Base-by-base conservation (phyloP, 306 rosid genomes). In the Notholithocarpus densiflorus region DNA sequence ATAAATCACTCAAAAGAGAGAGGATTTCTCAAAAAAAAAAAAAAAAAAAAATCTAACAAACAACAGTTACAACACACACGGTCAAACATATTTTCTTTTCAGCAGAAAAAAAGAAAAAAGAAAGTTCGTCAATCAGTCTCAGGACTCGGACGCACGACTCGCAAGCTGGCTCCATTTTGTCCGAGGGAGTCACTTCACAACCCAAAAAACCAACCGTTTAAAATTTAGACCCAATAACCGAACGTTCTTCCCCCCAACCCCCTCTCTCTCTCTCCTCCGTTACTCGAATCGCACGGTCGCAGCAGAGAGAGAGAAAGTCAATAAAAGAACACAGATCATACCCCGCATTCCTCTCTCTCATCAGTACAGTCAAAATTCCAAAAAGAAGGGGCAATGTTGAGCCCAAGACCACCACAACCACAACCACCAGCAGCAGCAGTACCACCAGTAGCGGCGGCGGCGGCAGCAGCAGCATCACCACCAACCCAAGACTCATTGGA, bases 401-500 rank as follows among this genome's bases (percentile, higher is more conserved):
- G 74, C 77, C 86, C 88, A 1, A 75, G 82, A 71, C 54, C 80
- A 19, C 2, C 85, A 10, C 2, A 84, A 20, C 48, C 27, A 5
- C 12, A 77, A 21, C 24, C 64, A 2, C 5, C 31, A 13, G 0
- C 40, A 27, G 26, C 71, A 61, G 53, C 53, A 17, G 52, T 73
- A 4, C 72, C 56, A 15, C 1, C 74, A 19, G 45, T 8, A 40
- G 45, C 45, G 3, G 45, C 11, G 45, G 45, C 79, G 24, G 26
- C 64, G 0, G 4, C 29, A 12, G 54, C 71, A 61, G 52, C 17
- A 17, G 27, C 78, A 4, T 24, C 56, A 15, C 1, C 74, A 19
- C 51, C 81, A 15, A 68, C 75, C 56, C 85, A 70, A 12, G 94
- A 92, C 64, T 90, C 94, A 34, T 90, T 94, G 94, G 93, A 91